Evolutionary conservation across 169 alveolate genomes (phyloP).

Genomic region (Cryptosporidium canis): DNA sequence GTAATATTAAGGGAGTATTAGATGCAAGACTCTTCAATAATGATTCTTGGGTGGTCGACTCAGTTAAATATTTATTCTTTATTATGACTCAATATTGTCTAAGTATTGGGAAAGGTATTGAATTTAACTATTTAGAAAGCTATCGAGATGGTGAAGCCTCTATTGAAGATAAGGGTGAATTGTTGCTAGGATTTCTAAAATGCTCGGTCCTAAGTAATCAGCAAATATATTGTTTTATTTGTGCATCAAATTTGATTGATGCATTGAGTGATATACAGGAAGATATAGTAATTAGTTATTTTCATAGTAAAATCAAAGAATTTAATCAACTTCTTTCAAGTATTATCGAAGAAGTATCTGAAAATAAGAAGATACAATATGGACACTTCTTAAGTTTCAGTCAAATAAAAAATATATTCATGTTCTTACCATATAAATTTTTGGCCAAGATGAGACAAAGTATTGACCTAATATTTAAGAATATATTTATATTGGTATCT

Average conservation of each 20-base stretch:
- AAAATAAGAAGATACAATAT: not conserved
- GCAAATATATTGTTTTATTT: slow-evolving; percentile 50
- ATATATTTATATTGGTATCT: not conserved
- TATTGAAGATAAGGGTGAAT: not conserved
- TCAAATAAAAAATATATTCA: slow-evolving; percentile 11
- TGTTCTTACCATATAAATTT: slow-evolving; percentile 15
- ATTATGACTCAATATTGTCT: slow-evolving; percentile 34
- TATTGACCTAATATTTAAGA: slow-evolving; percentile 14
- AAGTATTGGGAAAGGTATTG: not conserved
- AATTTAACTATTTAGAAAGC: not conserved
- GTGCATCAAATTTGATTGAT: slow-evolving; percentile 19
- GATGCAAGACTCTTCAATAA: not conserved
- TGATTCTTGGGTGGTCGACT: slow-evolving; percentile 26
- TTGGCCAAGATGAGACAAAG: not conserved
- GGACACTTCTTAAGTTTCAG: not conserved
- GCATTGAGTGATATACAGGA: slow-evolving; percentile 9
- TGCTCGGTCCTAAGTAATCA: slow-evolving; percentile 1
- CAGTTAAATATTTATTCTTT: slow-evolving; percentile 22
- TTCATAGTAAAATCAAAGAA: slow-evolving; percentile 1
- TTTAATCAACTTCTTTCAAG: not conserved
- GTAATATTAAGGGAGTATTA: not conserved
- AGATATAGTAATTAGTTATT: not conserved
- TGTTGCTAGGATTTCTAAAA: not conserved
- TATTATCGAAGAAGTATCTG: not conserved
- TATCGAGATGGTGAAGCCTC: not conserved